phyloP scores from a whole-genome alignment of 2,329 filamentous ascomycete genomes.

The Penicillium sp. region DNA sequence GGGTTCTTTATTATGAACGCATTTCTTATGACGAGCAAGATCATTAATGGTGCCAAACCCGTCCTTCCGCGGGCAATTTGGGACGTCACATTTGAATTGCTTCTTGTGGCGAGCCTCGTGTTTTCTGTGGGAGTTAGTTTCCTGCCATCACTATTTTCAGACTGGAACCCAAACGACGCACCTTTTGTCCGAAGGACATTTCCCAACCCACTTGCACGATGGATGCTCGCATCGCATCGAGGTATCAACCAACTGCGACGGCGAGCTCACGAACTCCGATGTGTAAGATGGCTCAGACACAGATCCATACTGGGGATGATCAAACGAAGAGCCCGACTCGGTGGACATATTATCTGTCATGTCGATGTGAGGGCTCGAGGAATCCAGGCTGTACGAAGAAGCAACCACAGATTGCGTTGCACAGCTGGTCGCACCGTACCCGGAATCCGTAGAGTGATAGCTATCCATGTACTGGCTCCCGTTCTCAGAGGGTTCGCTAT shows the following conservation, averaged over 20 bases:
- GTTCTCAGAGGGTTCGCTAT: conserved; percentile 32
- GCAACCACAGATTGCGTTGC: conserved; percentile 30
- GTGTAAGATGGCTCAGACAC: conserved; percentile 10
- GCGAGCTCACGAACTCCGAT: conserved; percentile 42
- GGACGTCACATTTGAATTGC: conserved; percentile 60
- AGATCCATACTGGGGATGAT: conserved; percentile 14
- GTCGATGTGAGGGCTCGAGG: conserved; percentile 28
- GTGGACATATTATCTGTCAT: conserved; percentile 23
- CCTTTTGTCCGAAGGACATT: conserved; percentile 44
- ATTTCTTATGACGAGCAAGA: conserved; percentile 72
- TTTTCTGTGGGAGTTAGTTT: conserved; percentile 57
- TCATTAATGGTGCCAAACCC: conserved; percentile 82
- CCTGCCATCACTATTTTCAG: not conserved
- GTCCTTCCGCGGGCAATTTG: conserved; percentile 56
- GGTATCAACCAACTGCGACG: conserved; percentile 52
- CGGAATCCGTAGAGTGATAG: conserved; percentile 34
- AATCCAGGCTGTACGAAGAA: conserved; percentile 29
- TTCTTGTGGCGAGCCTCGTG: conserved; percentile 69
- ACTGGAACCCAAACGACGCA: conserved; percentile 14
- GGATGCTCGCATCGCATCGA: conserved; percentile 32
- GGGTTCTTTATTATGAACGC: conserved; percentile 60
- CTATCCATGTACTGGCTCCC: conserved; percentile 33
- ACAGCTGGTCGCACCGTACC: conserved; percentile 34
- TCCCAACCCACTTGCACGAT: conserved; percentile 36
- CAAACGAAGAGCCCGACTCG: conserved; percentile 19